Conservation (phyloP, 495 filamentous ascomycete genomes). For the Lasiosphaeria miniovina region DNA sequence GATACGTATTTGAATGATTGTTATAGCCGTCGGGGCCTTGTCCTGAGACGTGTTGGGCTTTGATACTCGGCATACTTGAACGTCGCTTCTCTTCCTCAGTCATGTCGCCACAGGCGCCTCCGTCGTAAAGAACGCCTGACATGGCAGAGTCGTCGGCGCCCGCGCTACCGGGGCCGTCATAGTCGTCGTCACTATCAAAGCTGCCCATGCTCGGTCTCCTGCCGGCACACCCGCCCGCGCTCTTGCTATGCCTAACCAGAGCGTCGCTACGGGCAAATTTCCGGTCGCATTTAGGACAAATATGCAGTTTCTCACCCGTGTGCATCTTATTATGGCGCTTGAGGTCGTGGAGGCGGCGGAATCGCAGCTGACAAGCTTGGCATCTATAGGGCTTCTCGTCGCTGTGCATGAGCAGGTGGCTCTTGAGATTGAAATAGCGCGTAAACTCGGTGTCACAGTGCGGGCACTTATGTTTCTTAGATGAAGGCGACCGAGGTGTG, state of each 20-base stretch:
- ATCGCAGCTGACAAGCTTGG: constrained; percentile 81
- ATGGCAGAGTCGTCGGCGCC: constrained; percentile 71
- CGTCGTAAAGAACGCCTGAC: constrained; percentile 74
- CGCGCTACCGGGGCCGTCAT: constrained; percentile 46
- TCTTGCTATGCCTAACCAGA: constrained; percentile 90
- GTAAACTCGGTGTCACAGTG: constrained; percentile 97
- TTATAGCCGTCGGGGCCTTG: constrained; percentile 41
- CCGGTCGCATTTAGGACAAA: constrained; percentile 88
- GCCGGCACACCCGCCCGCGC: constrained; percentile 92
- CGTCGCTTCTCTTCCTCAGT: constrained; percentile 52
- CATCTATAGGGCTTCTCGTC: constrained; percentile 98
- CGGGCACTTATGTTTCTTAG: constrained; percentile 92
- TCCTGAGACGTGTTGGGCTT: constrained; percentile 61
- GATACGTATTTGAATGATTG: constrained; percentile 66
- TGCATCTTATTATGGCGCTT: constrained; percentile 96
- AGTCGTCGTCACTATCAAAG: constrained; percentile 77
- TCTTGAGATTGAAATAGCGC: constrained; percentile 97
- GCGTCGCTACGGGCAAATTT: constrained; percentile 96
- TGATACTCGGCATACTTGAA: constrained; percentile 67
- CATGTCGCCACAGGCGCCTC: constrained; percentile 45
- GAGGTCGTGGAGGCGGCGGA: constrained; percentile 88
- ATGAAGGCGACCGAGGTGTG: constrained; percentile 49
- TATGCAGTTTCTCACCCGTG: constrained; percentile 94
- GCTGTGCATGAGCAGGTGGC: constrained; percentile 94
- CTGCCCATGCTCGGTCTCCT: constrained; percentile 82